A percentile compares a stretch with the other conserved stretches of the same genome.
phyloP scores from a whole-genome alignment of 108 stramenopile genomes.

The Cyclotella sp. region DNA sequence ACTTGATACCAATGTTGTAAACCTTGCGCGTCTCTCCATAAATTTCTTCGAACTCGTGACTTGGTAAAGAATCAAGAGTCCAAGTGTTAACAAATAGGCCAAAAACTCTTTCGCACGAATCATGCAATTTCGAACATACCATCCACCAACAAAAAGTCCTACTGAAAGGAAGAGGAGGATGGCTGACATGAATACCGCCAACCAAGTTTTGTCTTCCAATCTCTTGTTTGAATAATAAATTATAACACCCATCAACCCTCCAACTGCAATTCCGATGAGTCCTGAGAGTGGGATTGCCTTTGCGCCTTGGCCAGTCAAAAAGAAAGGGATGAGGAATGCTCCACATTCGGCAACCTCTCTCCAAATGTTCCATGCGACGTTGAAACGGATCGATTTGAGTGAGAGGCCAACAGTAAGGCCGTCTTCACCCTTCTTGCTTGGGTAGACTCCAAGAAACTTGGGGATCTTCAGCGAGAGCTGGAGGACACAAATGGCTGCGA shows the following conservation, averaged over 20 bases:
- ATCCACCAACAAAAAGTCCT: slow-evolving; percentile 78
- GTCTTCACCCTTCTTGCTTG: slow-evolving; percentile 49
- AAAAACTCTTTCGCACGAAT: no score
- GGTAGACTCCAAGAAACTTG: slow-evolving; percentile 76
- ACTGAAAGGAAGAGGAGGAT: slow-evolving; percentile 66
- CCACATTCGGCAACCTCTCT: slow-evolving; percentile 85
- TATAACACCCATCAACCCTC: slow-evolving; percentile 52
- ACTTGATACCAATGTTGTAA: slow-evolving; percentile 55
- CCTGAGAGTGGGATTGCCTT: slow-evolving; percentile 76
- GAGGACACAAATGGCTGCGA: slow-evolving; percentile 74
- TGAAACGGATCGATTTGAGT: slow-evolving; percentile 79
- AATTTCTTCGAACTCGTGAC: slow-evolving; percentile 73
- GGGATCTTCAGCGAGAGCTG: slow-evolving; percentile 83
- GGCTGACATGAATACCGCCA: slow-evolving; percentile 63
- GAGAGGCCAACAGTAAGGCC: slow-evolving; percentile 54
- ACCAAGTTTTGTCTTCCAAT: slow-evolving; percentile 58
- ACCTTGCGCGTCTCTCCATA: slow-evolving; percentile 62
- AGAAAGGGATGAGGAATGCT: slow-evolving; percentile 84
- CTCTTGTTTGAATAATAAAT: slow-evolving; percentile 71
- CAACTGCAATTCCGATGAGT: slow-evolving; percentile 65
- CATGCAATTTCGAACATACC: slow-evolving; percentile 27
- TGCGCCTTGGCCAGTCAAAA: slow-evolving; percentile 66
- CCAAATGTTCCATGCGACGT: slow-evolving; percentile 90
- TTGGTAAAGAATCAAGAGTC: neutral
- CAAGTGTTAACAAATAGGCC: no score